Conservation (phyloP, 2,329 filamentous ascomycete genomes). For the Colletotrichum horii region DNA sequence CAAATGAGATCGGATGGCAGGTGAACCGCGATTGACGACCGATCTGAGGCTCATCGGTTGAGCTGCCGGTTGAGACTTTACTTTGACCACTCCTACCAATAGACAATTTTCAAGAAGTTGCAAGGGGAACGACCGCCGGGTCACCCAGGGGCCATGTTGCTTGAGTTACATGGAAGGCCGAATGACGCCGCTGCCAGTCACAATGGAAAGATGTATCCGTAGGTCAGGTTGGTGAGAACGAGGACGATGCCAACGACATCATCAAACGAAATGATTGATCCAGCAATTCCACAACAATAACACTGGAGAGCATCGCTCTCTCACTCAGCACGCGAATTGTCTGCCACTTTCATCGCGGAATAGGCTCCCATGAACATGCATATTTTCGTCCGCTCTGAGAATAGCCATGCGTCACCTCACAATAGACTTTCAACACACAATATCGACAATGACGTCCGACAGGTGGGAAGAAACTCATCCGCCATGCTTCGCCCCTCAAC, state of each 20-base stretch:
- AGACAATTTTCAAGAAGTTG: neutral
- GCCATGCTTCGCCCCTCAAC: neutral
- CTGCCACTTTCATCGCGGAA: neutral
- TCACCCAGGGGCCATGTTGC: neutral
- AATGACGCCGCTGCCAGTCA: neutral
- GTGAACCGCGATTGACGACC: neutral
- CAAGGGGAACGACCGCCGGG: neutral
- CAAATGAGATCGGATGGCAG: conserved; percentile 16
- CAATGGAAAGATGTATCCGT: no score
- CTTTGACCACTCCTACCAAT: neutral
- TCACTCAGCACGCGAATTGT: neutral
- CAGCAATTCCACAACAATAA: neutral
- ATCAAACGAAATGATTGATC: neutral
- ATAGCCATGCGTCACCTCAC: neutral
- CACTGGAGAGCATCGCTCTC: neutral
- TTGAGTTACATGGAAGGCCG: neutral
- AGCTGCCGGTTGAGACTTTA: neutral
- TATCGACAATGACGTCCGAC: conserved; percentile 1
- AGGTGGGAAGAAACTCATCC: neutral
- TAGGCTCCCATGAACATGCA: neutral
- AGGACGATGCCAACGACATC: neutral
- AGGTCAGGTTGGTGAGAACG: neutral
- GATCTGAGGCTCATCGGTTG: neutral
- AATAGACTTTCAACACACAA: neutral
- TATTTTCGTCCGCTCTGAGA: neutral